Percentiles rank a stretch among this genome's conserved stretches.
phyloP scores from a whole-genome alignment of 257 asterid species.

The Primulina huaijiensis region DNA sequence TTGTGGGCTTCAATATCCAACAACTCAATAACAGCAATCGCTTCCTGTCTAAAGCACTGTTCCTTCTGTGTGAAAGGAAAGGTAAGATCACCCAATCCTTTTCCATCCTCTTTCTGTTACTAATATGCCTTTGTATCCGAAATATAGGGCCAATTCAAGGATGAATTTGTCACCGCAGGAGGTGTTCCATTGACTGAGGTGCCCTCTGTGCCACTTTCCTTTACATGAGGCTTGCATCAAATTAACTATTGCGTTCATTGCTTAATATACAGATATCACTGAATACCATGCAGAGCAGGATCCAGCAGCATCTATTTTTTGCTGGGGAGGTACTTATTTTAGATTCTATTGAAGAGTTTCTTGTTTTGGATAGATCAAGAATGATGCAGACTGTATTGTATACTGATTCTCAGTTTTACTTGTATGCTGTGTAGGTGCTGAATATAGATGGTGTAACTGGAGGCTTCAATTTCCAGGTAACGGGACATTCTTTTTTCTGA shows the following conservation, averaged over 20 bases:
- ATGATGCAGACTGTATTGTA: not conserved
- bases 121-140: slow-evolving; percentile 13
- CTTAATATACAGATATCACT: slow-evolving; percentile 53
- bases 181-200: slow-evolving; percentile 98
- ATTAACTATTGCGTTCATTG: not conserved
- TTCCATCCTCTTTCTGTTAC: slow-evolving; percentile 17
- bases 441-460: slow-evolving; percentile 88
- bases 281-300: slow-evolving; percentile 79
- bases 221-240: not conserved
- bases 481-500: slow-evolving; percentile 2
- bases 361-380: not conserved
- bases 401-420: slow-evolving; percentile 15
- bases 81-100: slow-evolving; percentile 35
- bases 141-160: slow-evolving; percentile 91
- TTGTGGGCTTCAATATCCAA: slow-evolving; percentile 86
- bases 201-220: slow-evolving; percentile 24
- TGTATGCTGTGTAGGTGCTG: slow-evolving; percentile 51
- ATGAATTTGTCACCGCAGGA: slow-evolving; percentile 96
- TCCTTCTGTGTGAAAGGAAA: slow-evolving; percentile 73
- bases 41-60: slow-evolving; percentile 58
- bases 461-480: slow-evolving; percentile 96
- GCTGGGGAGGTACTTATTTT: slow-evolving; percentile 80
- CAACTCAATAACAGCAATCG: slow-evolving; percentile 45
- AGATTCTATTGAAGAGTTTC: not conserved
- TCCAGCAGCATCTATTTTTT: slow-evolving; percentile 60